phyloP scores from a whole-genome alignment of 176 grass and related monocot genomes.

The Ananas comosus region DNA sequence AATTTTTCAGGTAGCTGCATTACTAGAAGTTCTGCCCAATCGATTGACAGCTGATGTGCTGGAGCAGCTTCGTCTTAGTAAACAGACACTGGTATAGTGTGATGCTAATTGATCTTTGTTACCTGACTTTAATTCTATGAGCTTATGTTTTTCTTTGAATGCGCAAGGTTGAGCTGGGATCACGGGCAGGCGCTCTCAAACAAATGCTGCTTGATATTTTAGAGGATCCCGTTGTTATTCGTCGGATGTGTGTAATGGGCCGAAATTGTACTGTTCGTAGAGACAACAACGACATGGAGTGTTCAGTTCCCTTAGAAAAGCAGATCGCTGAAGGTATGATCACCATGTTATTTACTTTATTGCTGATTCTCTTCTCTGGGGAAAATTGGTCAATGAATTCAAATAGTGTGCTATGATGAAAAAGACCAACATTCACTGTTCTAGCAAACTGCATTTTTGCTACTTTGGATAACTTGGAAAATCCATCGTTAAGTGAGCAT shows the following conservation, averaged over 20 bases:
- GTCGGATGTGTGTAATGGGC: constrained; percentile 93
- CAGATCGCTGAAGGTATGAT: constrained; percentile 83
- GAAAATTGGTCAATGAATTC: not conserved
- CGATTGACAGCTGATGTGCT: constrained; percentile 82
- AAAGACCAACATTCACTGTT: too few species aligned
- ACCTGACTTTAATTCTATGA: constrained; percentile 6
- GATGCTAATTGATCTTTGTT: not conserved
- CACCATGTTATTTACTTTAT: constrained; percentile 9
- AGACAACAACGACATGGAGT: constrained; percentile 53
- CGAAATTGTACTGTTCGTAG: constrained; percentile 66
- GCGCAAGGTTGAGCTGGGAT: constrained; percentile 81
- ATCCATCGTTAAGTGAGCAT: too few species aligned
- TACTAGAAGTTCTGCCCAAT: constrained; percentile 98
- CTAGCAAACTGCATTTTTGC: too few species aligned
- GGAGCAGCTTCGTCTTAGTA: constrained; percentile 95
- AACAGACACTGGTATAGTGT: constrained; percentile 66
- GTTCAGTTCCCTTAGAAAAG: constrained; percentile 69
- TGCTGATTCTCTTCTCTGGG: not conserved
- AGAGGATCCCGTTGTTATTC: constrained; percentile 90
- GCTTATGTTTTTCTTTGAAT: constrained; percentile 25
- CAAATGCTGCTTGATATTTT: constrained; percentile 96
- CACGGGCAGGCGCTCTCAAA: constrained; percentile 87
- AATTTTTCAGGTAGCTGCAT: constrained; percentile 53
- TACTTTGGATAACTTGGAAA: too few species aligned
- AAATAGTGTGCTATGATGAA: too few species aligned